Evolutionary conservation across 345 rosid genomes (phyloP).

Genomic region (Gossypium thurberi): DNA sequence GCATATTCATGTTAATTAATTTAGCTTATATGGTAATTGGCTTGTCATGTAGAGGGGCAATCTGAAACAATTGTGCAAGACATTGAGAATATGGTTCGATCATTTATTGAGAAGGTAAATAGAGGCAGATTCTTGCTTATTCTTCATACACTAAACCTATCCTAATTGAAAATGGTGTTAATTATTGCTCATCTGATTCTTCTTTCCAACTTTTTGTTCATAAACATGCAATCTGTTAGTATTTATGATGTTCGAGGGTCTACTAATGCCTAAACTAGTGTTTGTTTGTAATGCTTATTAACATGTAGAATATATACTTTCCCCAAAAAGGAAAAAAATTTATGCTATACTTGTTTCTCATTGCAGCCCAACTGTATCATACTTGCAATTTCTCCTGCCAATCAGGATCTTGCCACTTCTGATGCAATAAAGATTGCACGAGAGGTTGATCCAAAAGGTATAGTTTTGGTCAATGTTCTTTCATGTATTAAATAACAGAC

Average conservation of each 20-base stretch:
- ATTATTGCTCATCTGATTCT: slow-evolving; percentile 2
- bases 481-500: not conserved
- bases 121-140: not conserved
- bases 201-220: slow-evolving; percentile 1
- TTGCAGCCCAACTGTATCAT: slow-evolving; percentile 92
- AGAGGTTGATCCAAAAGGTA: slow-evolving; percentile 96
- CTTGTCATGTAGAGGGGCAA: slow-evolving; percentile 69
- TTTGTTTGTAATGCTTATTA: not conserved
- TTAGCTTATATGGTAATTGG: slow-evolving; percentile 3
- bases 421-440: slow-evolving; percentile 97
- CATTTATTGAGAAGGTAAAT: slow-evolving; percentile 84
- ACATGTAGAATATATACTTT: not conserved
- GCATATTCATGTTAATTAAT: not conserved
- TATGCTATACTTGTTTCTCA: slow-evolving; percentile 9
- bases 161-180: not conserved
- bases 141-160: not conserved
- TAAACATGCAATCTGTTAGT: not conserved
- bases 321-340: slow-evolving; percentile 1
- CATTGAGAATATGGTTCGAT: slow-evolving; percentile 81
- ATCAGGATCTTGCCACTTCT: slow-evolving; percentile 98
- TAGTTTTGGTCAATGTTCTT: slow-evolving; percentile 7
- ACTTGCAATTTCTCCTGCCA: slow-evolving; percentile 96
- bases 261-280: not conserved
- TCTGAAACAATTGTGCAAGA: slow-evolving; percentile 82
- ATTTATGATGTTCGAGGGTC: not conserved